phyloP scores from a whole-genome alignment of 2,329 filamentous ascomycete genomes.

The Xylaria sp. region DNA sequence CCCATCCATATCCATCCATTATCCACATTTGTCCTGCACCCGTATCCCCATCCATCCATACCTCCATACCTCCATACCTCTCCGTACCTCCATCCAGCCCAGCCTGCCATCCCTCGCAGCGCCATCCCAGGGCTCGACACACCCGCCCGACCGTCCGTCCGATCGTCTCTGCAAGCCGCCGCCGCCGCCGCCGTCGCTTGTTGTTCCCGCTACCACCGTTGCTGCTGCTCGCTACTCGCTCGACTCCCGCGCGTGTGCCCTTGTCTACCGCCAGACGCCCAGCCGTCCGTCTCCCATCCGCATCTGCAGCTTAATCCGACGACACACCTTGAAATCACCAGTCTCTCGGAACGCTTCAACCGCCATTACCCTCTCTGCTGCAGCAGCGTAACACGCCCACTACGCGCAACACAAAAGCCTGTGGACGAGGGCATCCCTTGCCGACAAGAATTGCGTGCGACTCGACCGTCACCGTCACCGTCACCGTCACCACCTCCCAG shows the following conservation, averaged over 20 bases:
- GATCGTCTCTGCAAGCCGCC: slow-evolving; percentile 34
- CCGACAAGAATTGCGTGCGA: slow-evolving; percentile 14
- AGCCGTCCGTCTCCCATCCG: neutral
- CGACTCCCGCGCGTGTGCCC: slow-evolving; percentile 29
- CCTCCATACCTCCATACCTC: neutral
- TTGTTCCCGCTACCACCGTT: slow-evolving; percentile 21
- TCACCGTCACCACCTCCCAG: neutral
- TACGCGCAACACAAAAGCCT: neutral
- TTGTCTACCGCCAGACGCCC: neutral
- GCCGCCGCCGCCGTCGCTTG: slow-evolving; percentile 20
- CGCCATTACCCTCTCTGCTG: neutral
- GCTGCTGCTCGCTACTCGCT: slow-evolving; percentile 6
- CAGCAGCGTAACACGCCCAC: neutral
- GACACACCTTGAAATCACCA: slow-evolving; percentile 15
- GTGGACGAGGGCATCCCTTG: neutral
- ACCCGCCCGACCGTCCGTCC: slow-evolving; percentile 29
- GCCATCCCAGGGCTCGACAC: slow-evolving; percentile 14
- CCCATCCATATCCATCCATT: slow-evolving; percentile 8
- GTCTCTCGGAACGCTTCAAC: neutral
- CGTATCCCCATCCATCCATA: slow-evolving; percentile 1
- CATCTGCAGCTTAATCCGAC: slow-evolving; percentile 31
- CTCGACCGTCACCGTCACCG: neutral
- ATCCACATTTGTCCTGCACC: slow-evolving; percentile 26
- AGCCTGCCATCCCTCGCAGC: slow-evolving; percentile 5
- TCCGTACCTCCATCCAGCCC: neutral